phyloP scores from a whole-genome alignment of 2,329 filamentous ascomycete species.

The Trichoderma gracile region DNA sequence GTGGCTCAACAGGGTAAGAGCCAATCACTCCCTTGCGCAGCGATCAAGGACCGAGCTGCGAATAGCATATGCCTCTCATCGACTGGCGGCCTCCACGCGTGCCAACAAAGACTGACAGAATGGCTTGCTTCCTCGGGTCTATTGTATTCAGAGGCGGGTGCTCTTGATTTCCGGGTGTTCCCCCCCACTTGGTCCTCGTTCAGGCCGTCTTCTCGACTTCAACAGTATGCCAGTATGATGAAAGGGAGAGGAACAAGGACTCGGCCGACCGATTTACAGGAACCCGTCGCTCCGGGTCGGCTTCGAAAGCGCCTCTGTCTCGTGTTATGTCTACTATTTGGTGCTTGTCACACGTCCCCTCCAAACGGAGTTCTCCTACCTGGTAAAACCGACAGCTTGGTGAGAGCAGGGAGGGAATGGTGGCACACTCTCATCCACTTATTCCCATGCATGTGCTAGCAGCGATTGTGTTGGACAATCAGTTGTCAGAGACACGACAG shows the following conservation, averaged over 20 bases:
- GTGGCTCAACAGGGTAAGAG: conserved; percentile 21
- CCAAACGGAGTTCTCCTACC: conserved; percentile 4
- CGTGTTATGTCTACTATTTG: neutral
- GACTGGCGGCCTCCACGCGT: too few species aligned
- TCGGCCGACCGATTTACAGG: neutral
- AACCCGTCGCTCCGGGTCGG: neutral
- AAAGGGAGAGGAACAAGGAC: neutral
- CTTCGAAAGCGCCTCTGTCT: neutral
- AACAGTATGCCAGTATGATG: neutral
- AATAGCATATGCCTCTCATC: neutral
- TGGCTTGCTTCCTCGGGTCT: neutral
- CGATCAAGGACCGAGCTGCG: neutral
- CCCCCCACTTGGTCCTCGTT: neutral
- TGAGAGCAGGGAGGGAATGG: conserved; percentile 14
- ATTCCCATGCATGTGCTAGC: conserved; percentile 22
- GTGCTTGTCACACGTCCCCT: neutral
- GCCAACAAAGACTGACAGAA: neutral
- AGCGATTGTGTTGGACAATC: conserved; percentile 1
- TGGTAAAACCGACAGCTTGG: conserved; percentile 23
- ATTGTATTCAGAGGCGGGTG: neutral
- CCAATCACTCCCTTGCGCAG: conserved; percentile 10
- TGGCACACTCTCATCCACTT: conserved; percentile 16
- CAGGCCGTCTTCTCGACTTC: neutral
- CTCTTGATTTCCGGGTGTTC: neutral
- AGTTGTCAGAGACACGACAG: conserved; percentile 6